Base-by-base conservation (phyloP, 2,329 filamentous ascomycete species). In the Botrytis sinoallii region DNA sequence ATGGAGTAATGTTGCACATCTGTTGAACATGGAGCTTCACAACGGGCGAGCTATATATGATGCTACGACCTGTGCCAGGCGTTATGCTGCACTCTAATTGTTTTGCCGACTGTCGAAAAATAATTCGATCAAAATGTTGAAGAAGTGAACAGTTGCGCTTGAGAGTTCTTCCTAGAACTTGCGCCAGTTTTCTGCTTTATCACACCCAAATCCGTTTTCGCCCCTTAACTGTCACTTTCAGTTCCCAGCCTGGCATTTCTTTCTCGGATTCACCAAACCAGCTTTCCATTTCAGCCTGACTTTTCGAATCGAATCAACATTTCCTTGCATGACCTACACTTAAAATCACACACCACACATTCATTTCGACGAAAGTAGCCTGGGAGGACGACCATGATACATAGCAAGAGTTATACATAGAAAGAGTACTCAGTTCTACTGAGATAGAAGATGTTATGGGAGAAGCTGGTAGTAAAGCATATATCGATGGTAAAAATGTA, bases 1-100 rank as follows among this genome's bases (percentile, higher is more conserved):
- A 70, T 81, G 80, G 80, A 16, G 32, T 0, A 48, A 59, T 14
- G 75, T 81, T 63, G 76, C 78, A 9, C 48, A 60, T 1, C 40
- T 61, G 9, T 78, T 72, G 18, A 72, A 72, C 25, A 14, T 12
- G 40, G 52, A 68, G 18, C 65, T 72, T 10, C 42, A 46, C 10
- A 40, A 59, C 46, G 71, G 71, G 1, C 40, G 42, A 32, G 16
- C 29, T 32, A 29, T 72, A 6, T 38, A 68, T n/a, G 64, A 68
- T 60, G 71, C 71, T 20, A 48, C 42, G 20, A 20, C 63, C 16
- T 72, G 71, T 69, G 71, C 71, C 14, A 68, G 59, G 35, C 71
- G 71, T 46, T 72, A 72, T 48, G 64, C 71, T 18, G 38, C 71
- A 46, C 64, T 72, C 40, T 72, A 42, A 68, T 40, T 48, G 8